These are phyloP conservation scores for Bipolaris zeicola DNA, from an alignment of 2,329 filamentous ascomycete species.

Conservation along the genomic window DNA sequence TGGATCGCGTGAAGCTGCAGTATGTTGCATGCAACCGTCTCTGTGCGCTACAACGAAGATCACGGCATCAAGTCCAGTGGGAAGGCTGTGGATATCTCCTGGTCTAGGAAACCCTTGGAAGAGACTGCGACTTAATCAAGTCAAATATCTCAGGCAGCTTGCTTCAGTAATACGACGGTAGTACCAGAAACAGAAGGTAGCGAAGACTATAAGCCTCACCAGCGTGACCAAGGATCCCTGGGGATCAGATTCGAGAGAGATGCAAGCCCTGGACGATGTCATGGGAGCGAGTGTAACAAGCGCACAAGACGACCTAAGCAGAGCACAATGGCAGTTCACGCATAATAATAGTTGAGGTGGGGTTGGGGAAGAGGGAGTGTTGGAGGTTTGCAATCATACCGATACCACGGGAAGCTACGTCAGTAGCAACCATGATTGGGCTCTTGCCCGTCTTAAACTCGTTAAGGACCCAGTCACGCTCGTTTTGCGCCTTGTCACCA, in stretches of 20 bases:
- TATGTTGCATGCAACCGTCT: slow-evolving; percentile 62
- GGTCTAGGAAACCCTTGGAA: slow-evolving; percentile 72
- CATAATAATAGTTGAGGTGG: slow-evolving; percentile 52
- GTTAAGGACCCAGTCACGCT: slow-evolving; percentile 99
- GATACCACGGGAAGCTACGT: slow-evolving; percentile 99
- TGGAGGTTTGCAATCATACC: slow-evolving; percentile 83
- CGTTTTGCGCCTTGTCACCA: slow-evolving; percentile 99
- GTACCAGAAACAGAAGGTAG: slow-evolving; percentile 72
- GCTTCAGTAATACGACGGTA: slow-evolving; percentile 71
- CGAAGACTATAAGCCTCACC: slow-evolving; percentile 73
- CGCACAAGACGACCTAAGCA: slow-evolving; percentile 90
- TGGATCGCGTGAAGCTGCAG: slow-evolving; percentile 64
- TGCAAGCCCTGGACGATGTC: slow-evolving; percentile 87
- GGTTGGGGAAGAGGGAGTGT: slow-evolving; percentile 48
- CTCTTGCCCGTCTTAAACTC: slow-evolving; percentile 99
- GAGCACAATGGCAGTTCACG: slow-evolving; percentile 75
- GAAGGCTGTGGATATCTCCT: slow-evolving; percentile 62
- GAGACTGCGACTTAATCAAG: slow-evolving; percentile 70
- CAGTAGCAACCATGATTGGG: slow-evolving; percentile 99
- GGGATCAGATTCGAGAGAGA: slow-evolving; percentile 81
- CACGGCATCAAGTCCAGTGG: slow-evolving; percentile 53
- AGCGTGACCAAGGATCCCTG: slow-evolving; percentile 86
- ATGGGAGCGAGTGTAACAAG: slow-evolving; percentile 74
- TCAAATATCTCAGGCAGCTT: slow-evolving; percentile 75
- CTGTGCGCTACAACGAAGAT: slow-evolving; percentile 56